These are phyloP conservation scores for Hypocreales sp. DNA, from an alignment of 2,329 filamentous ascomycete genomes.

Conservation along the genomic window DNA sequence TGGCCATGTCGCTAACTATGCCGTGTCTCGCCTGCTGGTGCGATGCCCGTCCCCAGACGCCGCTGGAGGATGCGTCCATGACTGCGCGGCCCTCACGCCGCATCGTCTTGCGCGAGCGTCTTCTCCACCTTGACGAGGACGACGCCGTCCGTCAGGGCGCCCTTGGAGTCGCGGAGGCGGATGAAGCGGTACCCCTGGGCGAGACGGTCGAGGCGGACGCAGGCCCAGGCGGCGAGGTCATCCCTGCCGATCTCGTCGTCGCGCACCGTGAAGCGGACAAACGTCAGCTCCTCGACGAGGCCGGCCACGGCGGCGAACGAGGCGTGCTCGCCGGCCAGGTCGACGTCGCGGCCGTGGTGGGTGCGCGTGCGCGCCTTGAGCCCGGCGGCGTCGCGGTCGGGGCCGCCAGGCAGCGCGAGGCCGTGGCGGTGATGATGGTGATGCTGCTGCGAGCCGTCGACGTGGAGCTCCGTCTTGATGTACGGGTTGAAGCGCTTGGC, in stretches of 20 bases:
- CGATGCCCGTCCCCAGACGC: too few relatives aligned
- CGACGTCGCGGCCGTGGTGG: slow-evolving; percentile 41
- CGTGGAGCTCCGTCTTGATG: slow-evolving; percentile 70
- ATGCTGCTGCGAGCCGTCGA: slow-evolving; percentile 56
- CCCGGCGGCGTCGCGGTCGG: slow-evolving; percentile 26
- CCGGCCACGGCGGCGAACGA: slow-evolving; percentile 38
- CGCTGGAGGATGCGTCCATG: too few relatives aligned
- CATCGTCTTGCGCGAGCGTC: slow-evolving; percentile 16
- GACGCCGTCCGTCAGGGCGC: slow-evolving; percentile 48
- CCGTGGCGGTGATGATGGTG: too few relatives aligned
- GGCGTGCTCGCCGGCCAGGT: slow-evolving; percentile 44
- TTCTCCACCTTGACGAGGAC: slow-evolving; percentile 65
- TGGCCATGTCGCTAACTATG: too few relatives aligned
- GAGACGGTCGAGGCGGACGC: slow-evolving; percentile 69
- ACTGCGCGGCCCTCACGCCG: neutral
- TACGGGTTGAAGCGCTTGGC: slow-evolving; percentile 56
- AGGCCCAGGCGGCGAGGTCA: slow-evolving; percentile 74
- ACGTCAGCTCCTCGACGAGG: slow-evolving; percentile 54
- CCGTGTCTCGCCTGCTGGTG: too few relatives aligned
- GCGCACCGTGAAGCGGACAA: slow-evolving; percentile 71
- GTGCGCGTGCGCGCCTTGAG: slow-evolving; percentile 45
- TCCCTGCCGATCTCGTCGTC: slow-evolving; percentile 74
- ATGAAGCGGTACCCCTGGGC: slow-evolving; percentile 64
- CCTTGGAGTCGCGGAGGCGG: slow-evolving; percentile 55
- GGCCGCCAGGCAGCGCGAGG: slow-evolving; percentile 20